These are phyloP conservation scores for Turritis glabra DNA, from an alignment of 345 rosid species.

Conservation along the genomic window DNA sequence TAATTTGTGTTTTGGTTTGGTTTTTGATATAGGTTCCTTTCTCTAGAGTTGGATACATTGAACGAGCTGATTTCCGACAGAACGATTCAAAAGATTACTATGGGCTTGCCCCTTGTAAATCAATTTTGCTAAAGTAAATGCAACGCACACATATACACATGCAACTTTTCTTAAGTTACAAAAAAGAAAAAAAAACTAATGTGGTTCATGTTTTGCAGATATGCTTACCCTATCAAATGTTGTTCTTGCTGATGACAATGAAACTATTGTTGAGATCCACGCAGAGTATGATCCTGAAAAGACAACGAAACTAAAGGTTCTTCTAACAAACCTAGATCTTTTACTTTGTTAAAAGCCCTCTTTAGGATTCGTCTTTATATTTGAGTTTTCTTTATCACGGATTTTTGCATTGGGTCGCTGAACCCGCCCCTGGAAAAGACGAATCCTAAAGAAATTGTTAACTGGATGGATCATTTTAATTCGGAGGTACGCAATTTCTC, in stretches of 20 bases:
- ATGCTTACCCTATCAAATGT: slow-evolving; percentile 12
- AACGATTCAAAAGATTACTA: slow-evolving; percentile 76
- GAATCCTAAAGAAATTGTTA: too few species aligned
- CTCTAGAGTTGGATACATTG: slow-evolving; percentile 70
- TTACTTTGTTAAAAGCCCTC: neutral
- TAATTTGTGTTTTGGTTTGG: neutral
- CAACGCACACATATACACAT: neutral
- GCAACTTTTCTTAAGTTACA: neutral
- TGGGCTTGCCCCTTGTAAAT: slow-evolving; percentile 85
- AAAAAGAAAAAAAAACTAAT: neutral
- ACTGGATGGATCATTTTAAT: too few species aligned
- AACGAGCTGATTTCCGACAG: slow-evolving; percentile 67
- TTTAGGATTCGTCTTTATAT: neutral
- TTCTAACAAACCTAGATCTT: neutral
- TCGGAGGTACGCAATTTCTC: slow-evolving; percentile 50
- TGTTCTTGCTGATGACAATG: slow-evolving; percentile 44
- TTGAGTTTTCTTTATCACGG: neutral
- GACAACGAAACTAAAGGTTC: slow-evolving; percentile 65
- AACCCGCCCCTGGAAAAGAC: slow-evolving; percentile 50
- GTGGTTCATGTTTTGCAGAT: neutral
- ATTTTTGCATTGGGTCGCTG: slow-evolving; percentile 33
- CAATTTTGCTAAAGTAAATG: slow-evolving; percentile 62
- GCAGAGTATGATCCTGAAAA: slow-evolving; percentile 76
- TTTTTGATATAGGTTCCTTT: slow-evolving; percentile 56
- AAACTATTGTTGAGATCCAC: slow-evolving; percentile 57